phyloP scores from a whole-genome alignment of 2,329 filamentous ascomycete genomes.

The Calonectria pteridis region DNA sequence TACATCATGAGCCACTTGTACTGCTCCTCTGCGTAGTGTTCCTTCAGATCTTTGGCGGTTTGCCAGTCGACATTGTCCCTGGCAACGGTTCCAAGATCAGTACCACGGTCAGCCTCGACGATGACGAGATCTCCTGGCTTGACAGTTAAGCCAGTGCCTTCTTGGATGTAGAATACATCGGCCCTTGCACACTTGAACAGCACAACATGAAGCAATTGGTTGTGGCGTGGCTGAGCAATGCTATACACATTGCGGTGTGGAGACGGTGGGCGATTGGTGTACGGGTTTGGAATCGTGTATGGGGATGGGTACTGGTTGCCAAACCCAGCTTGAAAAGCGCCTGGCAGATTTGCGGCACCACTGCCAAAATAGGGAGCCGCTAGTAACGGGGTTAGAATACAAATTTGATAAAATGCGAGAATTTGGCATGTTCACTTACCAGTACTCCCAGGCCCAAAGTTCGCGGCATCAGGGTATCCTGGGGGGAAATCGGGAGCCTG shows the following conservation, averaged over 20 bases:
- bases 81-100: slow-evolving; percentile 93
- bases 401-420: not conserved
- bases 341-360: slow-evolving; percentile 40
- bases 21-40: slow-evolving; percentile 93
- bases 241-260: slow-evolving; percentile 73
- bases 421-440: slow-evolving; percentile 50
- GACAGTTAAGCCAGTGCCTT: slow-evolving; percentile 91
- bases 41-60: slow-evolving; percentile 88
- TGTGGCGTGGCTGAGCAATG: slow-evolving; percentile 71
- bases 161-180: slow-evolving; percentile 97
- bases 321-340: slow-evolving; percentile 45
- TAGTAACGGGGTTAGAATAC: slow-evolving; percentile 20
- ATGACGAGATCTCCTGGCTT: slow-evolving; percentile 95
- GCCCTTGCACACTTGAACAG: slow-evolving; percentile 96
- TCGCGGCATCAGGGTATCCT: slow-evolving; percentile 54
- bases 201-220: slow-evolving; percentile 86
- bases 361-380: slow-evolving; percentile 42
- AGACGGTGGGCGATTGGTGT: slow-evolving; percentile 66
- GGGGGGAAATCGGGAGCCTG: slow-evolving; percentile 57
- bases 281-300: slow-evolving; percentile 60
- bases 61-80: slow-evolving; percentile 90
- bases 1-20: slow-evolving; percentile 99
- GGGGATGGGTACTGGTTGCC: slow-evolving; percentile 59
- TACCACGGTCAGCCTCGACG: slow-evolving; percentile 95
- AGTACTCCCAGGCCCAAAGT: slow-evolving; percentile 53